phyloP scores from a whole-genome alignment of 345 rosid species.

The rapeseed (Brassica napus) region Da-Ae NC_063452.1:5568001-5568500 shows the following conservation, averaged over 20 bases:
- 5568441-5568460: conserved; percentile 77
- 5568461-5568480: conserved; percentile 84
- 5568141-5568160: conserved; percentile 71
- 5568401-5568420: conserved; percentile 79
- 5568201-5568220: conserved; percentile 50
- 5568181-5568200: conserved; percentile 77
- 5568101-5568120: conserved; percentile 48
- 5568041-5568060: conserved; percentile 83
- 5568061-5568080: conserved; percentile 58
- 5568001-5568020: conserved; percentile 76
- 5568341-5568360: conserved; percentile 91
- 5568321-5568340: conserved; percentile 89
- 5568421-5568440: conserved; percentile 91
- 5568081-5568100: conserved; percentile 72
- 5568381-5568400: conserved; percentile 91
- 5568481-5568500: conserved; percentile 89
- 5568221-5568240: conserved; percentile 76
- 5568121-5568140: conserved; percentile 66
- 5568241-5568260: conserved; percentile 93
- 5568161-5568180: conserved; percentile 82
- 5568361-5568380: conserved; percentile 86
- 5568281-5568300: conserved; percentile 88
- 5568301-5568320: conserved; percentile 74
- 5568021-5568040: conserved; percentile 64
- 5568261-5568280: conserved; percentile 63